Evolutionary conservation across 2,329 filamentous ascomycete species (phyloP), one percentile per base, ranked within the genome.

Genomic region (Thermochaetoides dissita): DNA sequence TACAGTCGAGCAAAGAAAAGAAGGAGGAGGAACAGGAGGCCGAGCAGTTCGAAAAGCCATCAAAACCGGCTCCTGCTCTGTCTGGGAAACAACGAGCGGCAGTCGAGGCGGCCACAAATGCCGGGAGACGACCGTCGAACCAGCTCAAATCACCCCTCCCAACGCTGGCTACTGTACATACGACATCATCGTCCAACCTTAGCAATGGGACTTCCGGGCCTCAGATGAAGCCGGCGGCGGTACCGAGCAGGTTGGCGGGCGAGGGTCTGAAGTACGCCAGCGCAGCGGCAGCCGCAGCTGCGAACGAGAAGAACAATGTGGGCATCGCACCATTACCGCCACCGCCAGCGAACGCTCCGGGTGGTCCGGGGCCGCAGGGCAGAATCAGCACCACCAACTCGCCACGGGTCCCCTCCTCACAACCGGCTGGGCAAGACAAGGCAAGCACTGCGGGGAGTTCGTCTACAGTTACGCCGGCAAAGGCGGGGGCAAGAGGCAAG

Each of bases 191-290:
- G 8, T 74, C 68, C 44, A 72, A 72, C 44, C 71, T 74, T 52
- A 83, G 73, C 57, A 73, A 73, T 34, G 52, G 56, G 3, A 35
- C 56, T 39, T 65, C 72, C 44, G 70, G 69, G 41, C 70, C 69
- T 41, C 66, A 71, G 41, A 96, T 96, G 89, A 98, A 96, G 67
- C 89, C 91, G 9, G 91, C 91, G 11, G 80, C 86, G 11, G 65
- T 88, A 53, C 91, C 91, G 1, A 79, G 84, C 45, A 77, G 89
- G 59, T 79, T 84, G 6, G 83, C 86, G 4, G 87, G 87, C 38
- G 89, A 96, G 60, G 85, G 84, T 1, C 69, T 98, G 51, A 96
- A 96, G 63, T 98, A 98, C 59, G 91, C 91, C 36, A 96, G 91
- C 33, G 91, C 91, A 0, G 91, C 91, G 0, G 91, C 91, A 0